These are phyloP conservation scores for Trichosporon faecale DNA, from an alignment of 1,284 basidiomycete species.

Conservation along the genomic window DNA sequence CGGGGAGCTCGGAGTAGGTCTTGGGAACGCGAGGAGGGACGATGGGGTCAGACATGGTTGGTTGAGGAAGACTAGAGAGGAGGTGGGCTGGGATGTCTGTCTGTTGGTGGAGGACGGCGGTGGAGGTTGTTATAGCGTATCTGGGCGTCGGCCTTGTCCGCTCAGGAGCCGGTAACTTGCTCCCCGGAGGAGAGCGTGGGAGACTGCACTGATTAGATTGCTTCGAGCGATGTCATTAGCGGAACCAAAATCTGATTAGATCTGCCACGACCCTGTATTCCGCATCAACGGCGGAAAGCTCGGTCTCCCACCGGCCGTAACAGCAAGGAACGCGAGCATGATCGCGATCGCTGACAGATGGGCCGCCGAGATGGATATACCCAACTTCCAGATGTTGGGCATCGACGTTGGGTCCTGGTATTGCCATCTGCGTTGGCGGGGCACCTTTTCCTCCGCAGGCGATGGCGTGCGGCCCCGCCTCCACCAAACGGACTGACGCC, in stretches of 20 bases:
- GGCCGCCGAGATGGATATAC: too few relatives aligned
- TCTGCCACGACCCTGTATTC: neutral
- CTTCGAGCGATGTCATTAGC: neutral
- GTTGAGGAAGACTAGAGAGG: neutral
- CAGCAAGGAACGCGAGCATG: neutral
- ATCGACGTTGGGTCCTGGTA: too few relatives aligned
- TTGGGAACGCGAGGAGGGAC: neutral
- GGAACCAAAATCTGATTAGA: neutral
- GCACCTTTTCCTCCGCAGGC: too few relatives aligned
- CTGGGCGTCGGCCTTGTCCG: neutral
- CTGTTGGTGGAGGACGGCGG: neutral
- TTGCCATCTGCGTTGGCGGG: too few relatives aligned
- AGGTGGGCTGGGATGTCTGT: neutral
- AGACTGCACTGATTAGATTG: neutral
- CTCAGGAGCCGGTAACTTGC: neutral
- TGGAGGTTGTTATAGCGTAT: neutral
- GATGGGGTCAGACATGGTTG: neutral
- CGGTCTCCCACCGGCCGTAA: neutral
- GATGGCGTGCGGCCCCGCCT: neutral
- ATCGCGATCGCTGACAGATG: neutral
- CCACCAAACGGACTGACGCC: too few relatives aligned
- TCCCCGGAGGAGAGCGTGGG: neutral
- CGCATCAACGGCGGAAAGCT: neutral
- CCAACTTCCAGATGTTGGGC: too few relatives aligned
- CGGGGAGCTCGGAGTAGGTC: slow-evolving; percentile 15